Conservation (phyloP, 2,329 filamentous ascomycete species). For the Sarocladiaceae sp. region DNA sequence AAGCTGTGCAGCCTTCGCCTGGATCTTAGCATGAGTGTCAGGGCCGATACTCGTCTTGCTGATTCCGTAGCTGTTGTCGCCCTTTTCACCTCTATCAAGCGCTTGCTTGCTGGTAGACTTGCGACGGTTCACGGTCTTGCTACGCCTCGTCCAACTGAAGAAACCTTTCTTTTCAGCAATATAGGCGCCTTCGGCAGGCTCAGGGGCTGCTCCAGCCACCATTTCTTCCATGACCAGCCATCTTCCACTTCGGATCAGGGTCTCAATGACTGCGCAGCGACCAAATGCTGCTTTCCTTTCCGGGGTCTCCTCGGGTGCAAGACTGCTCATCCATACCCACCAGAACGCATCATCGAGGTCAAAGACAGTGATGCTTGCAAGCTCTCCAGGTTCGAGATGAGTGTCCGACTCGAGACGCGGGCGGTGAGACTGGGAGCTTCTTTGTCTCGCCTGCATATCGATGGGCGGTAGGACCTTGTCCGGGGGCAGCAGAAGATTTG, state of each 20-base stretch:
- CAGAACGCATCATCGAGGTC: constrained; percentile 95
- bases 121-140: constrained; percentile 56
- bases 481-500: constrained; percentile 78
- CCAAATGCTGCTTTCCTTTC: constrained; percentile 90
- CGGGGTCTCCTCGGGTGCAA: constrained; percentile 83
- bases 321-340: constrained; percentile 99
- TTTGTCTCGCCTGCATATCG: constrained; percentile 64
- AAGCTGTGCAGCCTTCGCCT: constrained; percentile 81
- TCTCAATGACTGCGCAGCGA: constrained; percentile 88
- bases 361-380: constrained; percentile 84
- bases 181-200: constrained; percentile 79
- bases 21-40: constrained; percentile 90
- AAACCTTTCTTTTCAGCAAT: constrained; percentile 94
- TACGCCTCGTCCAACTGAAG: constrained; percentile 78
- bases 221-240: constrained; percentile 98
- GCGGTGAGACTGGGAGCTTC: constrained; percentile 81
- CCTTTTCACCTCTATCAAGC: constrained; percentile 40
- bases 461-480: constrained; percentile 90
- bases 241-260: constrained; percentile 70
- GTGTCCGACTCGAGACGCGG: constrained; percentile 65
- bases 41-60: constrained; percentile 84
- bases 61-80: constrained; percentile 34
- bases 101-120: constrained; percentile 66
- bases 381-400: constrained; percentile 80
- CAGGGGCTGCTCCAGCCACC: constrained; percentile 84